Base-by-base conservation (phyloP, 345 rosid genomes). In the Lepidium sativum region DNA sequence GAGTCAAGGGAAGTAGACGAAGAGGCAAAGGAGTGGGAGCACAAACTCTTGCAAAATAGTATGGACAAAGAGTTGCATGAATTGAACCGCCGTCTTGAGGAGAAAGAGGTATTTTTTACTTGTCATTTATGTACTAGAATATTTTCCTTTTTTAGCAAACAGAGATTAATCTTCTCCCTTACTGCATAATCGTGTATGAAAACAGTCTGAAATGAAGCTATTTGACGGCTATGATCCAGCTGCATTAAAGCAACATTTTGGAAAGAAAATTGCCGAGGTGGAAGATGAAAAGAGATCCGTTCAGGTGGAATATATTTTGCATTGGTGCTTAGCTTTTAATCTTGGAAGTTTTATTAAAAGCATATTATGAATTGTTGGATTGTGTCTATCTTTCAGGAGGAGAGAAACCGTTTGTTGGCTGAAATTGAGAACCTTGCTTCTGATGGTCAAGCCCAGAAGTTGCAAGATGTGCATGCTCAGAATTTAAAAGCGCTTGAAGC, bases 1-100 rank as follows among this genome's bases (percentile, higher is more conserved):
- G 95, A 90, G 75, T 75, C 92, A 25, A 78, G 78, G 61, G 96
- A 90, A 71, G 73, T 86, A 60, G 97, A 90, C 27, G 97, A 94
- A 81, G 91, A 80, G 56, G 86, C 91, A 15, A 94, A 91, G 70
- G 97, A 91, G 74, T 91, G 99, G 97, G 99, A 94, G 80, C 97
- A 94, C 71, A 80, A 88, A n/a, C 84, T 90, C 57, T 70, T 88
- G 72, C 97, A 88, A 71, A 91, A 85, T 77, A 85, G 91, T 20
- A 76, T 94, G 95, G 97, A 94, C 77, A 84, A 88, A 71, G 97
- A 94, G 81, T 77, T 94, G 77, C 84, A 86, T 60, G 97, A 94
- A 69, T 72, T 94, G 64, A 91, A 94, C 70, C 80, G 82, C 49
- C 92, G 91, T 43, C 71, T 94, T 58, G 97, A 94, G 78, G 92